Evolutionary conservation across 1,284 basidiomycete species (phyloP).

Genomic region (Moniliophthora roreri): DNA sequence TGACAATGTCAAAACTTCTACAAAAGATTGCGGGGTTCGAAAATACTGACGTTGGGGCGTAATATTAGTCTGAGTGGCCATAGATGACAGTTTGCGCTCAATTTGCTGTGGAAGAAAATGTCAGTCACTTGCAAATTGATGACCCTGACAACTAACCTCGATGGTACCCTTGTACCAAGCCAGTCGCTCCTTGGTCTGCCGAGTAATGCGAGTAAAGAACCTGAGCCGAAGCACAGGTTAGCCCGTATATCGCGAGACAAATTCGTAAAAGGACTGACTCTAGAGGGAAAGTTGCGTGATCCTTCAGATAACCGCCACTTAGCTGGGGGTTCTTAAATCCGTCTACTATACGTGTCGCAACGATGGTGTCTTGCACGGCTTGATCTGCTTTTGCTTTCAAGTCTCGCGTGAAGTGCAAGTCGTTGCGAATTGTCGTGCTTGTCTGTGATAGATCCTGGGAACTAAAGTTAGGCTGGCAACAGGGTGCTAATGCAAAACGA

Average conservation of each 20-base stretch:
- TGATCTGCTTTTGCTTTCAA: constrained; percentile 73
- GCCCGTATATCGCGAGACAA: background rate
- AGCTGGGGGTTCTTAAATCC: constrained; percentile 73
- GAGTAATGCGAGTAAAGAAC: constrained; percentile 71
- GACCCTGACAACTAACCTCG: constrained; percentile 48
- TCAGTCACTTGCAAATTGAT: constrained; percentile 1
- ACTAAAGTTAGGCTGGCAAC: background rate
- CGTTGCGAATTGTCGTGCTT: constrained; percentile 63
- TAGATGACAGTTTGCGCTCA: constrained; percentile 73
- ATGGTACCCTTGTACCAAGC: constrained; percentile 78
- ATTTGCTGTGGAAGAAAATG: constrained; percentile 60
- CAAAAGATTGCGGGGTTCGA: constrained; percentile 1
- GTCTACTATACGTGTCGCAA: constrained; percentile 71
- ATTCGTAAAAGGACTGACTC: constrained; percentile 49
- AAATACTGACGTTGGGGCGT: constrained; percentile 68
- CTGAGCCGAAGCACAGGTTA: constrained; percentile 32
- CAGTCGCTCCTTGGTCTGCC: constrained; percentile 70
- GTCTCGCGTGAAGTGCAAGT: constrained; percentile 65
- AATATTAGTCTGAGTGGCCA: constrained; percentile 56
- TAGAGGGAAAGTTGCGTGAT: constrained; percentile 77
- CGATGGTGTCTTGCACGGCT: constrained; percentile 74
- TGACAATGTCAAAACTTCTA: constrained; percentile 8
- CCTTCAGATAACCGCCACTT: constrained; percentile 66
- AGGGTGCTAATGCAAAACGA: constrained; percentile 3
- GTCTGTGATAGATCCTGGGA: constrained; percentile 60